These are phyloP conservation scores for Trypanosoma melophagium DNA, from an alignment of 208 protist genomes.

Conservation along the genomic window DNA sequence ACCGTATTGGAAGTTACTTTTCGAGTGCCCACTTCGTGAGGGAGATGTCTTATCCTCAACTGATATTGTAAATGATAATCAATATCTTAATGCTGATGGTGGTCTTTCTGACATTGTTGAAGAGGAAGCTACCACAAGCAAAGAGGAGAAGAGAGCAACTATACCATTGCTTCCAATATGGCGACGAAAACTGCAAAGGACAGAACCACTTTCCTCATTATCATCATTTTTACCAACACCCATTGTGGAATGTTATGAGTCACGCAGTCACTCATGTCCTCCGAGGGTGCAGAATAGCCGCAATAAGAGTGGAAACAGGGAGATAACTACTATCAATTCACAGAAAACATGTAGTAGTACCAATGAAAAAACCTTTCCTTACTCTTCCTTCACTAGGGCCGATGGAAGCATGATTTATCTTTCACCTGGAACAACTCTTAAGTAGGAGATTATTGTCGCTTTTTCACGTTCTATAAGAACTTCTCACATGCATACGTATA, in stretches of 20 bases:
- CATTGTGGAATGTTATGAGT: not conserved
- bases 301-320: not conserved
- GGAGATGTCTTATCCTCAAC: not conserved
- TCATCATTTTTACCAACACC: not conserved
- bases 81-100: not conserved
- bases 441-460: not conserved
- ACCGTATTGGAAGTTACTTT: constrained; percentile 48
- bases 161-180: not conserved
- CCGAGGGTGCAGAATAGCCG: not conserved
- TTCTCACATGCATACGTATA: not conserved
- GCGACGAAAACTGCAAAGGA: constrained; percentile 11
- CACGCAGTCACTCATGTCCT: constrained; percentile 19
- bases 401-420: constrained; percentile 25
- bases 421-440: not conserved
- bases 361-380: constrained; percentile 9
- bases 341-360: not conserved
- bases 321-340: not conserved
- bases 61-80: not conserved
- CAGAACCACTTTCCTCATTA: constrained; percentile 4
- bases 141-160: not conserved
- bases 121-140: not conserved
- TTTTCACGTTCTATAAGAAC: no score
- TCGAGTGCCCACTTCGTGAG: constrained; percentile 25
- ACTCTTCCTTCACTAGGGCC: constrained; percentile 18
- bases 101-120: not conserved